Base-by-base conservation (phyloP, 2,329 filamentous ascomycete species). In the Diaporthe helianthi region DNA sequence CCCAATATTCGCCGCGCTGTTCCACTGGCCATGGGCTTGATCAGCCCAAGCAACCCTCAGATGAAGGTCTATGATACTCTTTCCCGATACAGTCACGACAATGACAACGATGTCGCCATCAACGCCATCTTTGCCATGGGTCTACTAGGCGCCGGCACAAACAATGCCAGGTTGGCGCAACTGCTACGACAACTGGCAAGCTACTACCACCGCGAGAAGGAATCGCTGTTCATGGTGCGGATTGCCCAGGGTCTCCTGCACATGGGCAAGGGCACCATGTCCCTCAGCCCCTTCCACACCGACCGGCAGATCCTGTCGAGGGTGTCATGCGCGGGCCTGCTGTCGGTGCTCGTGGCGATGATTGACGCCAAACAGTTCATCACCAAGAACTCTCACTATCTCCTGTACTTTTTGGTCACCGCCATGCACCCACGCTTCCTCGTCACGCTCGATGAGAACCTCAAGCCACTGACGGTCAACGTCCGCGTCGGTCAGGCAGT, bases 1-100 rank as follows among this genome's bases (percentile, higher is more conserved):
- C 87, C 94, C 78, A 98, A 99, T 79, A 99, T 99, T 76, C 92
- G 96, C 72, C 96, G 96, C 78, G 95, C 94, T 24, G 96, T 99
- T 36, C 96, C 96, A 44, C 86, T 99, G 67, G 96, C 96, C 31
- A 97, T 99, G 93, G 97, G 94, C 76, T 87, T 99, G 67, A 91
- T 99, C 78, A 97, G 93, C 82, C 93, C 97, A 15, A 98, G 94
- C 83, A 99, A 99, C 83, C 96, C 96, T 13, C 97, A 99, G 80
- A 99, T 99, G 95, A 99, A 98, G 86, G 93, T 99, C 58, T 99
- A 99, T 83, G 96, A 99, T 80, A 99, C 96, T 0, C 85, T 99
- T 13, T 99, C 96, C 64, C 88, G 96, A 77, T 99, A 99, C 86
- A 97, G 92, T 73, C 96, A 99, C 87, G 96, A 99, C 83, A 99